Evolutionary conservation across 345 rosid genomes (phyloP).

Genomic region (thale cress (Arabidopsis thaliana)): TAIR10.1 NC_003074.8:17767501-17768000

Average conservation of each 20-base stretch:
- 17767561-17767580: constrained; percentile 27
- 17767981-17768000: constrained; percentile 30
- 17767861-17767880: constrained; percentile 65
- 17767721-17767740: constrained; percentile 21
- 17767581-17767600: constrained; percentile 37
- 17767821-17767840: constrained; percentile 64
- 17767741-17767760: constrained; percentile 16
- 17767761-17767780: constrained; percentile 21
- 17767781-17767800: constrained; percentile 11
- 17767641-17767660: constrained; percentile 76
- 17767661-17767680: constrained; percentile 70
- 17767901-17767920: constrained; percentile 54
- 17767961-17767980: constrained; percentile 17
- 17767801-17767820: constrained; percentile 64
- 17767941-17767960: constrained; percentile 9
- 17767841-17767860: constrained; percentile 65
- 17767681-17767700: constrained; percentile 21
- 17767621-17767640: constrained; percentile 69
- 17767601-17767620: constrained; percentile 69
- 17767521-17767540: constrained; percentile 50
- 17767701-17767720: not conserved
- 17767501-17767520: constrained; percentile 68
- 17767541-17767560: constrained; percentile 15
- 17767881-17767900: constrained; percentile 71
- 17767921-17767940: constrained; percentile 32